These are phyloP conservation scores for Psilocybe cubensis DNA, from an alignment of 768 basidiomycete species.

Conservation along the genomic window DNA sequence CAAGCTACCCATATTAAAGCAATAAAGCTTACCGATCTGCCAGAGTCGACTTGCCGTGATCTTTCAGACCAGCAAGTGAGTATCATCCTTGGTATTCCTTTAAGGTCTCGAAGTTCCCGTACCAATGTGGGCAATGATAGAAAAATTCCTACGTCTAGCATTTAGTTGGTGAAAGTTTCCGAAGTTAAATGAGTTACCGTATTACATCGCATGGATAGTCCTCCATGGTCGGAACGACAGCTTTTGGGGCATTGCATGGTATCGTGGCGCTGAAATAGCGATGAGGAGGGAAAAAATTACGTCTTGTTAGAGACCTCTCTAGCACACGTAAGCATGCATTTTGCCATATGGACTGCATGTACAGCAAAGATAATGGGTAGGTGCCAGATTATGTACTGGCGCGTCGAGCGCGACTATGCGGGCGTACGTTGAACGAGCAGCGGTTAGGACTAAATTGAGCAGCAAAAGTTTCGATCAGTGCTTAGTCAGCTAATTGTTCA, in stretches of 20 bases:
- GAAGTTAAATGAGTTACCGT: conserved; percentile 44
- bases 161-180: not conserved
- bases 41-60: conserved; percentile 95
- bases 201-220: conserved; percentile 71
- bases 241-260: conserved; percentile 30
- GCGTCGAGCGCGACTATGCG: conserved; percentile 8
- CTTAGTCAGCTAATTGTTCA: conserved; percentile 20
- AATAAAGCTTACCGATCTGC: conserved; percentile 93
- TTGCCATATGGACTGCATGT: conserved; percentile 31
- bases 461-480: conserved; percentile 14
- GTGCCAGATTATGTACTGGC: conserved; percentile 6
- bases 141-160: conserved; percentile 73
- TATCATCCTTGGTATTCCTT: not conserved
- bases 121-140: conserved; percentile 97
- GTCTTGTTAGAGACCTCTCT: conserved; percentile 19
- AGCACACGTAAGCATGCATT: conserved; percentile 29
- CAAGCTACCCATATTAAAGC: no score
- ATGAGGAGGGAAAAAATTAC: not conserved
- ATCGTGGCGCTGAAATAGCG: conserved; percentile 22
- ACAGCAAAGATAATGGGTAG: conserved; percentile 4
- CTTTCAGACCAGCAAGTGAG: conserved; percentile 35
- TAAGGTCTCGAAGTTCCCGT: not conserved
- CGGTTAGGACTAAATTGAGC: not conserved
- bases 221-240: conserved; percentile 49
- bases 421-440: not conserved